Percentiles rank a stretch among this genome's conserved stretches.
Evolutionary conservation across 2,329 filamentous ascomycete species (phyloP).

Genomic region (Blastomyces silverae): DNA sequence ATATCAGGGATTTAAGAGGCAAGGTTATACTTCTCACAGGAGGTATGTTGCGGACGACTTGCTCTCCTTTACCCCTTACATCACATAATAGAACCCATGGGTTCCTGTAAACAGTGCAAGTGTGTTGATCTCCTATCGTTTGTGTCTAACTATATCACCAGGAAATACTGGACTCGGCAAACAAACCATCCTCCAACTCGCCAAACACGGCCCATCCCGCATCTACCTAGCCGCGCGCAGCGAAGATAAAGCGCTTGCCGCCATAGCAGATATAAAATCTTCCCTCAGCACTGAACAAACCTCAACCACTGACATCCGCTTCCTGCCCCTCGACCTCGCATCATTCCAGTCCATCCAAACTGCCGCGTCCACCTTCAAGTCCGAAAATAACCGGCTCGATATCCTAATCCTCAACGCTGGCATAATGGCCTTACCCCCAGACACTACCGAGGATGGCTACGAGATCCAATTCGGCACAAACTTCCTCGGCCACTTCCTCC

Average conservation of each 20-base stretch:
- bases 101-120: not conserved
- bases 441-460: conserved; percentile 37
- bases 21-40: conserved; percentile 50
- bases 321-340: conserved; percentile 46
- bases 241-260: conserved; percentile 37
- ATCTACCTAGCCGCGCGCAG: conserved; percentile 52
- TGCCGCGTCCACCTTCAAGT: conserved; percentile 40
- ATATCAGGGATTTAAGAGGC: conserved; percentile 43
- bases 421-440: conserved; percentile 39
- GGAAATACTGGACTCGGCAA: conserved; percentile 45
- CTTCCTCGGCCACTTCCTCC: conserved; percentile 42
- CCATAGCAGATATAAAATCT: conserved; percentile 40
- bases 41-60: conserved; percentile 30
- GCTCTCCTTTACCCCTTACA: not conserved
- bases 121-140: not conserved
- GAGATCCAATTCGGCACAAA: conserved; percentile 45
- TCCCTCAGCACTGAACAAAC: conserved; percentile 23
- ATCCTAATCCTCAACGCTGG: conserved; percentile 45
- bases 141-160: conserved; percentile 19
- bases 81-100: not conserved
- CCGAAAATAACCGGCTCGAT: conserved; percentile 40
- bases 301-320: conserved; percentile 36
- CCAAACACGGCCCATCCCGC: conserved; percentile 46
- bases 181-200: conserved; percentile 44
- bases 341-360: conserved; percentile 46